phyloP scores from a whole-genome alignment of 2,329 filamentous ascomycete genomes.

The Phialocephala subalpina region DNA sequence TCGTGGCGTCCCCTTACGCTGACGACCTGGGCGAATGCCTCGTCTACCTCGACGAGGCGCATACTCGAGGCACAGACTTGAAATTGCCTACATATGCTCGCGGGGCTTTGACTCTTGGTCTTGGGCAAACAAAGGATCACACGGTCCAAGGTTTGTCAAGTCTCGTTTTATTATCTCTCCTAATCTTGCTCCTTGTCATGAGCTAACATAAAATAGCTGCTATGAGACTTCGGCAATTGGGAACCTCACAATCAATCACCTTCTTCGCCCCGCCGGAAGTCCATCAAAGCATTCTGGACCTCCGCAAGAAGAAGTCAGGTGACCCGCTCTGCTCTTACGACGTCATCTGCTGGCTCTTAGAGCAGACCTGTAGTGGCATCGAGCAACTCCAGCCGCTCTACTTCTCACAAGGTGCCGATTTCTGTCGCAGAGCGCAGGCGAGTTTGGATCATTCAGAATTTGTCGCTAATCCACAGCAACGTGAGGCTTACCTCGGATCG shows the following conservation, averaged over 20 bases:
- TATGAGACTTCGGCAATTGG: constrained; percentile 70
- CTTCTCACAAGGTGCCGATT: constrained; percentile 66
- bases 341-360: constrained; percentile 67
- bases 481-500: constrained; percentile 50
- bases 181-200: background rate
- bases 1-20: constrained; percentile 34
- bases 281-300: constrained; percentile 60
- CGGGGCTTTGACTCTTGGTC: constrained; percentile 36
- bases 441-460: constrained; percentile 51
- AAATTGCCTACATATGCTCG: constrained; percentile 27
- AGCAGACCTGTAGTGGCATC: constrained; percentile 67
- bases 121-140: constrained; percentile 45
- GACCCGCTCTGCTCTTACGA: constrained; percentile 47
- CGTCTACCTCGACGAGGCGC: constrained; percentile 41
- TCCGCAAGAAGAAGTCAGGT: constrained; percentile 42
- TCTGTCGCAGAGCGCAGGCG: constrained; percentile 63
- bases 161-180: too few species aligned
- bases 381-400: constrained; percentile 67
- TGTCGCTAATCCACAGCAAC: constrained; percentile 46
- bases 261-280: constrained; percentile 44
- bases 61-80: constrained; percentile 39
- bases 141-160: constrained; percentile 57
- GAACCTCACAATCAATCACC: constrained; percentile 42
- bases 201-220: constrained; percentile 55
- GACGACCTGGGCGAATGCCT: constrained; percentile 34